Evolutionary conservation across 1,284 basidiomycete genomes (phyloP).

Genomic region (Pseudozyma pruni): DNA sequence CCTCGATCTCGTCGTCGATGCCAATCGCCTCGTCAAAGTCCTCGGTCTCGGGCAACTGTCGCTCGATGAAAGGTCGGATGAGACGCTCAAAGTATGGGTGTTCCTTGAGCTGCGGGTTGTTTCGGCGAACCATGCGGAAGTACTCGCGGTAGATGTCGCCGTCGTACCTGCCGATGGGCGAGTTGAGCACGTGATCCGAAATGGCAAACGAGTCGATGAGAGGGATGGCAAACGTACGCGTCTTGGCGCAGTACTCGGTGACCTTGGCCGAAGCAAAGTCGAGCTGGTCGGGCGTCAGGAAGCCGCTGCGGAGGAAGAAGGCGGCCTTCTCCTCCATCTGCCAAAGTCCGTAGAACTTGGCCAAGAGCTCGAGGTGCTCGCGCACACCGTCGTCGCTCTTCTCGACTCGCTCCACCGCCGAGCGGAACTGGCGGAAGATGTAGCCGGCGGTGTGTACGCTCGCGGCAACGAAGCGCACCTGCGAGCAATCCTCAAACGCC

Average conservation of each 20-base stretch:
- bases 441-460: slow-evolving; percentile 69
- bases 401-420: slow-evolving; percentile 60
- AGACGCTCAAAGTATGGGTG: slow-evolving; percentile 73
- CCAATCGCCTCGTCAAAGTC: slow-evolving; percentile 69
- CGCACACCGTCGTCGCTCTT: slow-evolving; percentile 59
- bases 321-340: slow-evolving; percentile 73
- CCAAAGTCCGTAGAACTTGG: slow-evolving; percentile 70
- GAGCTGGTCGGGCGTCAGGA: slow-evolving; percentile 69
- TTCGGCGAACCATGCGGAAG: slow-evolving; percentile 60
- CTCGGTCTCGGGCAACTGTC: slow-evolving; percentile 68
- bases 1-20: slow-evolving; percentile 70
- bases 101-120: slow-evolving; percentile 65
- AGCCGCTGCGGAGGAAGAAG: slow-evolving; percentile 71
- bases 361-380: slow-evolving; percentile 56
- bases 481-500: slow-evolving; percentile 72
- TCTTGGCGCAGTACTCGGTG: slow-evolving; percentile 70
- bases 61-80: slow-evolving; percentile 72
- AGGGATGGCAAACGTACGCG: slow-evolving; percentile 70
- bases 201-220: slow-evolving; percentile 72
- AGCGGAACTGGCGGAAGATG: slow-evolving; percentile 67
- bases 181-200: slow-evolving; percentile 73
- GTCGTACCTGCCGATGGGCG: slow-evolving; percentile 70
- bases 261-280: slow-evolving; percentile 70
- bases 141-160: slow-evolving; percentile 66
- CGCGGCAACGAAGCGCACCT: slow-evolving; percentile 72